Percentiles rank a stretch among this genome's conserved stretches.
phyloP scores from a whole-genome alignment of 257 asterid species.

The Scutellaria barbata region DNA sequence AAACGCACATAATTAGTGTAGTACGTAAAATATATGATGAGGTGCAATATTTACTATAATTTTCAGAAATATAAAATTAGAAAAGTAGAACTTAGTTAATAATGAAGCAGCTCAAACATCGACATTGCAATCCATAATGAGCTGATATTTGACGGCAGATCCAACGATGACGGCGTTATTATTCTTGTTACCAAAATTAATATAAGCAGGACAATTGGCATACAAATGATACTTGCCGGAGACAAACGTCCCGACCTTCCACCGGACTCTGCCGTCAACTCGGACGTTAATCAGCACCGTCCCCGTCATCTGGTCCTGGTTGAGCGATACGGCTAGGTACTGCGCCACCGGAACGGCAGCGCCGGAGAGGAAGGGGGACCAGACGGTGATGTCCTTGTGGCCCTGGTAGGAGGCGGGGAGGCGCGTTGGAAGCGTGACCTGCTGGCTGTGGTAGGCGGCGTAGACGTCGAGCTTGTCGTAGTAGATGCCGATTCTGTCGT shows the following conservation, averaged over 20 bases:
- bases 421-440: conserved; percentile 55
- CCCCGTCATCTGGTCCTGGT: conserved; percentile 53
- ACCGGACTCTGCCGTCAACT: conserved; percentile 57
- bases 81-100: too few relatives aligned
- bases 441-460: conserved; percentile 63
- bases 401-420: conserved; percentile 56
- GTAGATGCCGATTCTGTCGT: conserved; percentile 51
- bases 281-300: conserved; percentile 49
- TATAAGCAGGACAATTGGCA: conserved; percentile 81
- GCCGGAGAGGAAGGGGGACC: conserved; percentile 67
- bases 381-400: conserved; percentile 56
- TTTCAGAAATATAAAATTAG: too few relatives aligned
- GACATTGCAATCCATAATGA: too few relatives aligned
- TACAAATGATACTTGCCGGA: conserved; percentile 57
- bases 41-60: too few relatives aligned
- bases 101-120: too few relatives aligned
- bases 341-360: conserved; percentile 55
- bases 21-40: too few relatives aligned
- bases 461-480: conserved; percentile 57
- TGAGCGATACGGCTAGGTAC: conserved; percentile 34
- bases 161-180: too few relatives aligned
- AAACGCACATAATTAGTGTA: too few relatives aligned
- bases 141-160: too few relatives aligned
- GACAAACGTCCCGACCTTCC: conserved; percentile 79
- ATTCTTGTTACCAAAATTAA: conserved; percentile 46